Conservation (phyloP, 2,329 filamentous ascomycete species). For the Blastomyces gilchristii region DNA sequence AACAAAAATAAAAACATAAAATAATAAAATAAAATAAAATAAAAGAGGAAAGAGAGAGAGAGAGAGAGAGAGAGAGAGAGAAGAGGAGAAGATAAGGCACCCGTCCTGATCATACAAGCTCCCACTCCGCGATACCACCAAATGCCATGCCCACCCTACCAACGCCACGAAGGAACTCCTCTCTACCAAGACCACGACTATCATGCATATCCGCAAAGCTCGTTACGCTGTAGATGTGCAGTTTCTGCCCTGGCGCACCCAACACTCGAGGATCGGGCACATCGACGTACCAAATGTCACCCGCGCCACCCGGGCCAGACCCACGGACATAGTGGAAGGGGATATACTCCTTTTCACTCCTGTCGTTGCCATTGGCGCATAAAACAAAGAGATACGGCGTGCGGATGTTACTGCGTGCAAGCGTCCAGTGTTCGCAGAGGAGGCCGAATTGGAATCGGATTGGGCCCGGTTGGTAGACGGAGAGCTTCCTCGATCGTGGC, state of each 20-base stretch:
- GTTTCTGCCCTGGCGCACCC: conserved; percentile 57
- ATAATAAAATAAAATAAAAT: too few species aligned
- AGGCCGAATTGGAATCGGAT: conserved; percentile 74
- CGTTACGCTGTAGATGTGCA: conserved; percentile 55
- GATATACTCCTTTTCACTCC: conserved; percentile 56
- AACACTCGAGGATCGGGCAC: conserved; percentile 52
- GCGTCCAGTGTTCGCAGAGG: conserved; percentile 71
- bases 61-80: neutral
- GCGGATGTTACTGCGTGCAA: conserved; percentile 53
- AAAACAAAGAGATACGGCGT: conserved; percentile 61
- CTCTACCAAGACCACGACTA: conserved; percentile 42
- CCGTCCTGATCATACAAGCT: conserved; percentile 32
- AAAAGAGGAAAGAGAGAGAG: too few species aligned
- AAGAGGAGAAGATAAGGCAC: neutral
- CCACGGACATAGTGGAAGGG: conserved; percentile 49
- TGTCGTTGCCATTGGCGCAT: conserved; percentile 55
- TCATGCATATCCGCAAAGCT: conserved; percentile 41
- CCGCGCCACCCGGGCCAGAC: conserved; percentile 48
- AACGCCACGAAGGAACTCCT: conserved; percentile 40
- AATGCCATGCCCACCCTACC: conserved; percentile 41
- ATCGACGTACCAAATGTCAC: conserved; percentile 73
- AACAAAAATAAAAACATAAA: too few species aligned
- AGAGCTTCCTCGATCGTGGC: conserved; percentile 51
- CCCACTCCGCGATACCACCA: conserved; percentile 46
- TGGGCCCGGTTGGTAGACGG: conserved; percentile 45